Conservation (phyloP, 2,329 filamentous ascomycete genomes). For the Colletotrichum trifolii region DNA sequence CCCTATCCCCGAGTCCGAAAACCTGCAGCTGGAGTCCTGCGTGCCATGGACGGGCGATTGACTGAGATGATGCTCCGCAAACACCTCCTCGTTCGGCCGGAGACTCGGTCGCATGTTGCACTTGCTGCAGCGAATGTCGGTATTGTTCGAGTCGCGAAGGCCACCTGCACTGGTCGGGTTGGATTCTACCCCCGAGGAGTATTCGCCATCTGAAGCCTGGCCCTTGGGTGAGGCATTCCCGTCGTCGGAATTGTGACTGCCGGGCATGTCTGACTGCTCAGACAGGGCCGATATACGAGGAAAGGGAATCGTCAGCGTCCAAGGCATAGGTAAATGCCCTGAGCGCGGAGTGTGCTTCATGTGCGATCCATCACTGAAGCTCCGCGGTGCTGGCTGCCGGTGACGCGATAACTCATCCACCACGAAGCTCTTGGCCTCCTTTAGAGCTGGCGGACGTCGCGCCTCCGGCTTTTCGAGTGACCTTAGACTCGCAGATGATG, state of each 20-base stretch:
- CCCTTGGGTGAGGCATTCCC: not conserved
- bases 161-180: conserved; percentile 26
- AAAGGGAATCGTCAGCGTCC: conserved; percentile 26
- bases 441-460: not conserved
- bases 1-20: conserved; percentile 34
- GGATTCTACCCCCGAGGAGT: conserved; percentile 30
- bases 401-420: not conserved
- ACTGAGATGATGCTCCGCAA: conserved; percentile 4
- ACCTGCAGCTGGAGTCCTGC: conserved; percentile 17
- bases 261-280: conserved; percentile 22
- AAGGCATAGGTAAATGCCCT: conserved; percentile 4
- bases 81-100: conserved; percentile 21
- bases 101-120: conserved; percentile 33
- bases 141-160: conserved; percentile 14
- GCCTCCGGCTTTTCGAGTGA: not conserved
- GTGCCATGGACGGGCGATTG: not conserved
- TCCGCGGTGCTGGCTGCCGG: not conserved
- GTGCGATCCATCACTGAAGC: conserved; percentile 3
- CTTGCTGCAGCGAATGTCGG: conserved; percentile 33
- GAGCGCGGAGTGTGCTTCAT: not conserved
- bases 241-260: conserved; percentile 2
- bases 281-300: conserved; percentile 31
- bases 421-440: not conserved
- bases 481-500: conserved; percentile 6
- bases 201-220: conserved; percentile 24